Evolutionary conservation across 116 monocot genomes (phyloP), one percentile per base, ranked within the genome.

Genomic region (Zostera marina): DNA sequence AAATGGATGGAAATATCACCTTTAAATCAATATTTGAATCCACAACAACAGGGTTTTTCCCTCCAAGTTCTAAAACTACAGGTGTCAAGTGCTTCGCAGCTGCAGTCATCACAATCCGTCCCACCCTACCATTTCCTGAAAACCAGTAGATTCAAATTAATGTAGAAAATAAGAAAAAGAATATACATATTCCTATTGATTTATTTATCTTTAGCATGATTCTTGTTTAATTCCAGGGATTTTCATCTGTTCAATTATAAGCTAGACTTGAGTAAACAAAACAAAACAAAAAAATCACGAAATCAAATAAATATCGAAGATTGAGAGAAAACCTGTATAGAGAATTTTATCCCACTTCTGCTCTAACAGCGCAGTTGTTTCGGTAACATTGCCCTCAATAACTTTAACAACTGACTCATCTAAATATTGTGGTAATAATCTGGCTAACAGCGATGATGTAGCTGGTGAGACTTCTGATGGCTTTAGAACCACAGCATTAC

Each of bases 301-400:
- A 16, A 46, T 4, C 26, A 15, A 24, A 12, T 10, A 26, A 44
- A 61, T 26, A 17, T 32, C 17, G 16, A 12, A 24, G 22, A 15
- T 44, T 14, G 22, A 32, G 1, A 22, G 13, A 25, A 55, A 65
- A 89, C 96, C 96, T 89, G 96, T 96, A 46, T 85, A 96, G 38
- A 85, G 73, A 69, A 96, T 96, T 68, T 89, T 96, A 54, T 96
- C 96, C 85, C 85, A 96, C 52, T 78, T 85, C 64, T 82, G 85
- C 47, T 82, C 90, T 62, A 96, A 52, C 62, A 96, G 72, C 10
- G 78, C 78, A 44, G 90, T 82, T 25, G 96, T 89, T 69, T 89
- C 83, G 44, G 62, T 17, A 55, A 83, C 67, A 60, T 66, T 60
- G 9, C 96, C 96, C 73, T 89, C 90, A 13, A 98, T 83, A 61